phyloP scores from a whole-genome alignment of 2,329 filamentous ascomycete genomes.

The Beauveria varroae region DNA sequence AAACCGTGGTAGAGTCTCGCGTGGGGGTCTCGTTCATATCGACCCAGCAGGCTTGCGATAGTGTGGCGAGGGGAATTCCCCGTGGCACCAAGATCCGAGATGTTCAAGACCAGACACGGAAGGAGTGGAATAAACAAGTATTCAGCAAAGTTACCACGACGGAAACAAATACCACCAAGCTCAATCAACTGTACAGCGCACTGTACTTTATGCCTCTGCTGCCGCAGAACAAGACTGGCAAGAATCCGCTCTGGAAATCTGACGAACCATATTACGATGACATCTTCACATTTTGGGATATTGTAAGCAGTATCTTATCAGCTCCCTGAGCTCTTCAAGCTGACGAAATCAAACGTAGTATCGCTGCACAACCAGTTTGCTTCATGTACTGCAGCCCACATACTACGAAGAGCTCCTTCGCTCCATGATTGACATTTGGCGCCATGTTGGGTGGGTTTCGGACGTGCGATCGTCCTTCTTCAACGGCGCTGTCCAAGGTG shows the following conservation, averaged over 20 bases:
- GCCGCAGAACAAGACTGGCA: constrained; percentile 62
- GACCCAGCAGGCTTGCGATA: constrained; percentile 48
- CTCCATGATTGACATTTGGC: constrained; percentile 61
- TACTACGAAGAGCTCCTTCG: constrained; percentile 59
- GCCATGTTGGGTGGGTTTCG: constrained; percentile 55
- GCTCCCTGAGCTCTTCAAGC: not conserved
- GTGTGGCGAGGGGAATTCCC: constrained; percentile 50
- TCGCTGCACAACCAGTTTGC: constrained; percentile 55
- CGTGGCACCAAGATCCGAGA: constrained; percentile 31
- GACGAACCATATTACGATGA: constrained; percentile 64
- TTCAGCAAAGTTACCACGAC: constrained; percentile 57
- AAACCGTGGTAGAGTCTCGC: constrained; percentile 41
- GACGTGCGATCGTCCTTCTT: constrained; percentile 61
- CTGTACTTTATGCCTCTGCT: constrained; percentile 64
- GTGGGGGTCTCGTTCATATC: constrained; percentile 66
- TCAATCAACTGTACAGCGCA: constrained; percentile 57
- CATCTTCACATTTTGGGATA: constrained; percentile 62
- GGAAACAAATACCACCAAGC: constrained; percentile 44
- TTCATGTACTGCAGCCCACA: constrained; percentile 56
- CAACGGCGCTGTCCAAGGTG: constrained; percentile 63
- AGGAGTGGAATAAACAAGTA: constrained; percentile 53
- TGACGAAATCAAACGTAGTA: constrained; percentile 28
- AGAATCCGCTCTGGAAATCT: constrained; percentile 60
- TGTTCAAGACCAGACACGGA: constrained; percentile 39
- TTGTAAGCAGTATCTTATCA: constrained; percentile 11